Base-by-base conservation (phyloP, 2,329 filamentous ascomycete genomes). In the Botrytis medusae region DNA sequence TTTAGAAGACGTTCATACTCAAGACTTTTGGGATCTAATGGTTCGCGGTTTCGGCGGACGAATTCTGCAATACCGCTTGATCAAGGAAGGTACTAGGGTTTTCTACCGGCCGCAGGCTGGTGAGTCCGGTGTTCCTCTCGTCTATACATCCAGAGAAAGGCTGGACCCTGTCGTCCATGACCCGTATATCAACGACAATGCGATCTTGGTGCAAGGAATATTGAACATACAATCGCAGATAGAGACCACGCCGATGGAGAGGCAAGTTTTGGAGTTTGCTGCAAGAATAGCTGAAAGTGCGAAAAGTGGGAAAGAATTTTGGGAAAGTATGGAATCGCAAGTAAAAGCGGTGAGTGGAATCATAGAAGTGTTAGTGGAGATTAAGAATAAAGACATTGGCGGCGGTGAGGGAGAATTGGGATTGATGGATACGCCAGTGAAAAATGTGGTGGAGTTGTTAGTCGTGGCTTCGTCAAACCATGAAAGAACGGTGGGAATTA, bases 11-110 rank as follows among this genome's bases (percentile, higher is more conserved):
- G 48, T 68, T 20, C 65, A 68, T 22, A 68, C 20, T 6, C 48
- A 68, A 29, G 65, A 57, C 16, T 68, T 68, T 29, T 68, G 65
- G 65, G 65, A 68, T 42, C 18, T 68, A 1, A 57, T 68, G 48
- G 65, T 68, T 42, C 65, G 65, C 5, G 34, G 34, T 7, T 68
- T 68, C 18, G 65, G 65, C 9, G 65, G 65, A 3, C 34, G 48
- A 4, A 68, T 68, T 32, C 4, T 68, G 20, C 48, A 68, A 68
- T 68, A 68, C n/a, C 65, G 48, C 20, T 22, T 25, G 2, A 10
- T 16, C 4, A 68, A 68, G 48, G 46, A 68, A 22, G 65, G 65
- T 6, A 68, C 65, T 0, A 42, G 65, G 16, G 9, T 42, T 1
- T 14, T 7, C 5, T 68, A 68, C 54, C 16, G 8, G 8, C 20